Evolutionary conservation across 1,139 yeast species (phyloP), one percentile per base, ranked within the genome.

Genomic region (Lodderomyces oxycetoniae): DNA sequence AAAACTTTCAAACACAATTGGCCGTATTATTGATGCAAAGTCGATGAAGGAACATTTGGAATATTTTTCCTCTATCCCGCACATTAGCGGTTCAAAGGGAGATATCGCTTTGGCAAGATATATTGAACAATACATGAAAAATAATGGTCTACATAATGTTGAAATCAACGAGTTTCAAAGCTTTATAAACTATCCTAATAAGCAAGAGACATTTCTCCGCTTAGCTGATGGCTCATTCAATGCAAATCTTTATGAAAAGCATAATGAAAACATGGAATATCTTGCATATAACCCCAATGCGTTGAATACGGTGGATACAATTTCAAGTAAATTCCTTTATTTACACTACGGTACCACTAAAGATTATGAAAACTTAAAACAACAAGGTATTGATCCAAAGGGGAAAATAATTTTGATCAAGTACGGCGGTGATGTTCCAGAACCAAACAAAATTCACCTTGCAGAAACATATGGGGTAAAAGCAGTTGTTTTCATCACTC

Each of bases 21-120:
- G 61, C 11, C 61, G 63, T 17, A 67, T 69, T 26, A 68, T 87
- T 17, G 79, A 78, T 46, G 55, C 68, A 4, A 69, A 71, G n/a
- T 54, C 70, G 25, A 68, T 91, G 61, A 79, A 79, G 49, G 83
- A 77, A 38, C 77, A 81, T 40, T 55, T 85, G 44, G 85, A 86
- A 48, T 88, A 87, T 50, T 54, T 91, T 25, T 77, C 91, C 11
- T 76, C 87, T 2, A 76, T 88, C 77, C 88, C 95, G 1, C 97
- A 88, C 53, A 59, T 79, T 42, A 79, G 96, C 0, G 97, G 97
- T 2, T 80, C 96, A 2, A 74, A 75, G 13, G 97, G 95, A 12
- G 96, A 88, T 52, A 57, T 77, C 40, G 70, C 87, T 0, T 59
- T 87, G 24, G 80, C 87, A 1, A 67, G 71, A 40, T 87, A 81